Conservation (phyloP, 1,284 basidiomycete species). For the Athelia psychrophila region DNA sequence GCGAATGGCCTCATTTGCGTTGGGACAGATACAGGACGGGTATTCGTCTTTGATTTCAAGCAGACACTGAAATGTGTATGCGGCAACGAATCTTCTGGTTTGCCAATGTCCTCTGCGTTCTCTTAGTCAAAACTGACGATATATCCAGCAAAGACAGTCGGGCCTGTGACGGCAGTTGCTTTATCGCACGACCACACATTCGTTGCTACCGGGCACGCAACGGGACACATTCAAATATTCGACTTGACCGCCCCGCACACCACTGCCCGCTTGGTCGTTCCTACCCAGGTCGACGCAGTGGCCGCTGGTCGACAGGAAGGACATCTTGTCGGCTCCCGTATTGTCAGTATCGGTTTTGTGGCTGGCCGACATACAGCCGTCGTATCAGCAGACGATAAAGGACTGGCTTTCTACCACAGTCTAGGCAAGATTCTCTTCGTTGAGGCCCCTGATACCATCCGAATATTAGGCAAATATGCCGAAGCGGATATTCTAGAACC, state of each 20-base stretch:
- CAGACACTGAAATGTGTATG: conserved; percentile 82
- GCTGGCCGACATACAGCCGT: conserved; percentile 93
- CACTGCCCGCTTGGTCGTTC: conserved; percentile 69
- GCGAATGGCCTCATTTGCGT: conserved; percentile 90
- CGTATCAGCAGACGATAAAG: conserved; percentile 88
- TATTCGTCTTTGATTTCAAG: conserved; percentile 88
- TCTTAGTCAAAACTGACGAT: conserved; percentile 1
- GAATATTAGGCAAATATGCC: conserved; percentile 92
- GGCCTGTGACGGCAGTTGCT: conserved; percentile 87
- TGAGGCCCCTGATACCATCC: conserved; percentile 91
- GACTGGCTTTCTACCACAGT: conserved; percentile 94
- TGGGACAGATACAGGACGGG: conserved; percentile 79
- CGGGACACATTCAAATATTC: conserved; percentile 87
- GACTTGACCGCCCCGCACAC: conserved; percentile 72
- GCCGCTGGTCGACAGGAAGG: conserved; percentile 89
- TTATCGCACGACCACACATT: conserved; percentile 95
- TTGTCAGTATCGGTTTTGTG: conserved; percentile 88
- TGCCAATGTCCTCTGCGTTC: conserved; percentile 19
- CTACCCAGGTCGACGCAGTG: conserved; percentile 66
- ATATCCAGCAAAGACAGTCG: conserved; percentile 54
- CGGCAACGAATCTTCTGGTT: conserved; percentile 67
- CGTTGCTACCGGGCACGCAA: conserved; percentile 85
- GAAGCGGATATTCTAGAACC: conserved; percentile 36
- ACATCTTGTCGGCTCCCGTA: conserved; percentile 84
- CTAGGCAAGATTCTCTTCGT: conserved; percentile 95